Base-by-base conservation (phyloP, 768 basidiomycete species). In the Phlegmacium glaucopus region DNA sequence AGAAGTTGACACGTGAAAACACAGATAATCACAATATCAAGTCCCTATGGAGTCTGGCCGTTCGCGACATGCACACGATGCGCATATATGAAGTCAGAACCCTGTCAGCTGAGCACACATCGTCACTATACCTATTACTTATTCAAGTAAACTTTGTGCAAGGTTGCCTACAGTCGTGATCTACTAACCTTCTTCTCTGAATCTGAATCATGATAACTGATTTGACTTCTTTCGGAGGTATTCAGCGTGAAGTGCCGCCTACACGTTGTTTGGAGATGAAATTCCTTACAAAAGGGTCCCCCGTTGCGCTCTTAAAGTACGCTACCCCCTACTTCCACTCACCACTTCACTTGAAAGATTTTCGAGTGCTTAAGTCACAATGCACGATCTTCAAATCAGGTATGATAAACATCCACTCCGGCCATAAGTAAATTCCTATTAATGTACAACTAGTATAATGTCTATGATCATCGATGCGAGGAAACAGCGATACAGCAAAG, bases 261-360 rank as follows among this genome's bases (percentile, higher is more conserved):
- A 47, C 52, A 53, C 52, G 52, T 53, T 53, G 48, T 22, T 5
- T 46, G 27, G 46, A 52, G 45, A 49, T 27, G 42, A 48, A 34
- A 32, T 9, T 17, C 39, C 22, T 37, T 44, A 40, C 35, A 16
- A 43, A 36, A 18, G 27, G n/a, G 22, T 42, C 18, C 40, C 22
- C 22, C 5, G 29, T 22, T 36, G 10, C 29, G 18, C 25, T 34
- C 29, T 17, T 27, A 30, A 16, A 42, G 42, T 22, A 48, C 15
- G 22, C 26, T 26, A 13, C 25, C 25, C 39, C 10, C 41, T n/a
- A 7, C 12, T 38, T 28, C 34, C 30, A 29, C 26, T 26, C 35
- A 27, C 28, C 44, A 36, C 27, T 22, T 22, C 22, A 22, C 22
- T 5, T 22, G 22, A 22, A 5, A 22, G 5, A 22, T 22, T 22